Base-by-base conservation (phyloP, 768 basidiomycete species). In the Podaxis sp. region DNA sequence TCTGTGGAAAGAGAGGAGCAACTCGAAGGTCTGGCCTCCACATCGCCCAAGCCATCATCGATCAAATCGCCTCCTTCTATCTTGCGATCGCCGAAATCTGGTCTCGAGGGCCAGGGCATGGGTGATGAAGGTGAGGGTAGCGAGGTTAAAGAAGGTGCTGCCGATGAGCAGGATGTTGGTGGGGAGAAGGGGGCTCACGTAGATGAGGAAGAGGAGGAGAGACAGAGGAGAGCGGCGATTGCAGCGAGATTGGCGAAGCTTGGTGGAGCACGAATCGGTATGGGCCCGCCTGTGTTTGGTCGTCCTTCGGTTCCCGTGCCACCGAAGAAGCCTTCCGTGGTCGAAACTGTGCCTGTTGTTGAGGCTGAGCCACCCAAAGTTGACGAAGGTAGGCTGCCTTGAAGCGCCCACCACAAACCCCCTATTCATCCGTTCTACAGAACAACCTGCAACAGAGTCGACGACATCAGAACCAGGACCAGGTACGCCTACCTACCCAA, bases 161-260 rank as follows among this genome's bases (percentile, higher is more conserved):
- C 57, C 27, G 64, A 59, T 11, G 66, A 71, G 51, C 32, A 32
- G 32, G 32, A 7, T 9, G 59, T 64, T 25, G 85, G 86, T 66
- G 80, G 82, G 1, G 86, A 88, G 67, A 86, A 87, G 52, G 88
- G 89, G 64, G 89, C 90, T 32, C 32, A 9, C 46, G 59, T 64
- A 25, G 86, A 86, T 66, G 80, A 82, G 1, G 86, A 88, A 67
- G 86, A 87, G 52, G 88, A 90, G 64, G 89, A 91, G 66, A 78
- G 88, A 57, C 88, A 91, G 68, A 83, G 89, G 50, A 84, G 95
- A 46, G 90, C 93, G 4, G 88, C 91, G 10, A 88, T 98, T 68
- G 93, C 94, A 35, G 93, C 93, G 23, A 82, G 94, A 50, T 93
- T 98, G 93, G 94, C 93, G 44, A 88, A 89, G 62, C 80, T 98